phyloP scores from a whole-genome alignment of 805 yeast genomes.

The Nakazawaea wyomingensis region DNA sequence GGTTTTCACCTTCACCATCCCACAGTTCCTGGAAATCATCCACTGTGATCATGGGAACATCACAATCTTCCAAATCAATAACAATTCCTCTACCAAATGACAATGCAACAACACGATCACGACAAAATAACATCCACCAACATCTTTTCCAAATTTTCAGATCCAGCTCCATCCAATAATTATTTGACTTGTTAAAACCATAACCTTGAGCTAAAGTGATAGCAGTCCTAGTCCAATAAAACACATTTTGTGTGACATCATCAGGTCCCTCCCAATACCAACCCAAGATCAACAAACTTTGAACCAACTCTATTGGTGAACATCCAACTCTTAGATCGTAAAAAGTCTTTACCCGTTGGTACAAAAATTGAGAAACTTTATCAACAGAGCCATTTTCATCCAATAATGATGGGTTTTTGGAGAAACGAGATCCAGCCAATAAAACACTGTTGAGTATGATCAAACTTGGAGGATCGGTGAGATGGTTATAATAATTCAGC shows the following conservation, averaged over 20 bases:
- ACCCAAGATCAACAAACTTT: conserved; percentile 56
- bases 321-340: conserved; percentile 66
- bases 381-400: conserved; percentile 43
- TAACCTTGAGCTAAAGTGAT: conserved; percentile 67
- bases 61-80: conserved; percentile 69
- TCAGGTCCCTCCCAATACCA: conserved; percentile 74
- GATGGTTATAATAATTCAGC: conserved; percentile 47
- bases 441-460: conserved; percentile 61
- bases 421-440: conserved; percentile 62
- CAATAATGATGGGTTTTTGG: conserved; percentile 44
- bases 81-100: conserved; percentile 71
- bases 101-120: conserved; percentile 64
- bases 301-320: conserved; percentile 58
- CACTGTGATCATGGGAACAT: conserved; percentile 64
- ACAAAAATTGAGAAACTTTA: conserved; percentile 53
- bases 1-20: conserved; percentile 29
- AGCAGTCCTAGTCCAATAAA: conserved; percentile 68
- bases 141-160: conserved; percentile 51
- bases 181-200: conserved; percentile 52
- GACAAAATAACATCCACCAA: conserved; percentile 74
- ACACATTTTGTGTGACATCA: conserved; percentile 58
- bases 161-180: conserved; percentile 18
- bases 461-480: conserved; percentile 55
- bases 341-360: conserved; percentile 68
- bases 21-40: conserved; percentile 59